Conservation (phyloP, 83 land plant genomes). For the Diphasiastrum complanatum region DNA sequence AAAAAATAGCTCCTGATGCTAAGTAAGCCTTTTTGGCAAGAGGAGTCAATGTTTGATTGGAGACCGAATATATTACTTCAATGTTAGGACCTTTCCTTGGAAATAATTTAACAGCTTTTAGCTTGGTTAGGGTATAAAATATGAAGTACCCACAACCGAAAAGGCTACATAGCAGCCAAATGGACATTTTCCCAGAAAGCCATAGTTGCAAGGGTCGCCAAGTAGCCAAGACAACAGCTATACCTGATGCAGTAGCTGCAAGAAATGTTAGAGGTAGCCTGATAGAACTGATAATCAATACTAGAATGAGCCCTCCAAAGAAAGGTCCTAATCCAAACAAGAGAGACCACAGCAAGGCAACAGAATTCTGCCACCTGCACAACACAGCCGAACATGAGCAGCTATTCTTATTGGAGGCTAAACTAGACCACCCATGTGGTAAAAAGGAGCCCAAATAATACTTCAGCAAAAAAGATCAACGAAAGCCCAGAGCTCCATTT, state of each 20-base stretch:
- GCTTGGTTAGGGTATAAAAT: slow-evolving; percentile 32
- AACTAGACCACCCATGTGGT: not conserved
- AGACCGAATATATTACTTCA: slow-evolving; percentile 27
- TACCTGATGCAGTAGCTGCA: slow-evolving; percentile 67
- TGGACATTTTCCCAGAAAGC: slow-evolving; percentile 50
- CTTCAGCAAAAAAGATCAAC: not conserved
- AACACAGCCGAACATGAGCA: not conserved
- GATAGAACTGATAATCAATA: slow-evolving; percentile 53
- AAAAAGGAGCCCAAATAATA: not conserved
- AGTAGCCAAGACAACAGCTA: slow-evolving; percentile 66
- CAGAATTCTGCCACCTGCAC: slow-evolving; percentile 50
- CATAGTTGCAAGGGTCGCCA: slow-evolving; percentile 89
- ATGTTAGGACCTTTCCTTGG: slow-evolving; percentile 33
- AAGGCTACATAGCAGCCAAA: slow-evolving; percentile 33
- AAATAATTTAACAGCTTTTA: slow-evolving; percentile 18
- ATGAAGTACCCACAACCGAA: slow-evolving; percentile 43
- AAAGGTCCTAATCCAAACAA: slow-evolving; percentile 93
- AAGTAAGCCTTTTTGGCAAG: slow-evolving; percentile 52
- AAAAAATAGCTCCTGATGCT: slow-evolving; percentile 56
- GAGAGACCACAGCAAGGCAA: slow-evolving; percentile 64
- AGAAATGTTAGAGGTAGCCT: slow-evolving; percentile 57
- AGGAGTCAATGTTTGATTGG: slow-evolving; percentile 44
- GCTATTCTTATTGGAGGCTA: not conserved
- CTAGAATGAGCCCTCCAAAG: slow-evolving; percentile 57
- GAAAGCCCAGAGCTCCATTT: slow-evolving; percentile 4